Evolutionary conservation across 768 basidiomycete species (phyloP), one percentile per base, ranked within the genome.

Genomic region (Collybia nuda): DNA sequence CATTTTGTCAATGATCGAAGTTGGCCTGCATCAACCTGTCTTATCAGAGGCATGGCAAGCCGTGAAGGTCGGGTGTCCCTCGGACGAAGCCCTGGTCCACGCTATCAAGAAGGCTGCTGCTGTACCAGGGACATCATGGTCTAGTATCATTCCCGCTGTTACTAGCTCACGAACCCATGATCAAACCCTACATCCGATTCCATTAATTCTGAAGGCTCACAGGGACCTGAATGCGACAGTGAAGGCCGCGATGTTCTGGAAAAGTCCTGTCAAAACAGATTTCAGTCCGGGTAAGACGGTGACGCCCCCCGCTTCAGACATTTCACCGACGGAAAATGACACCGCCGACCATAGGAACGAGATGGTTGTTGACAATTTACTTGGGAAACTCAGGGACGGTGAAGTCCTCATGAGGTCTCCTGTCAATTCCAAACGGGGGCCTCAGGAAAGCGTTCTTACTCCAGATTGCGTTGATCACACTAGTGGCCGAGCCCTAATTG

Each of bases 21-120:
- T 70, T 35, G 67, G 67, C 14, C 56, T 71, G 12, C 62, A 70
- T 44, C 64, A 67, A 2, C 62, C 64, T 26, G 62, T 70, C 7
- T 56, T 74, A 18, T 59, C 57, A 17, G 59, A 56, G 29, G 71
- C 71, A 6, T 61, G 64, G 38, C 55, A 52, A 17, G 51, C 62
- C 2, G 47, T 72, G 6, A 55, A 62, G 22, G 59, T 63, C 8
- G 73, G 71, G 19, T 58, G 60, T 18, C 55, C 64, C 35, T 58
- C 74, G 2, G 77, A 80, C 38, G 66, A 74, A 17, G 70, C 72
- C 2, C 59, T 81, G 22, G 64, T 77, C 18, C 60, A 72, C 12
- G 70, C 77, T 1, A 75, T 81, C 51, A 68, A 66, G 51, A 63
- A 67, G 40, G 77, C 78, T 6, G 67, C 73, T 32, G 56, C 68